Percentiles rank a stretch among this genome's conserved stretches.
Evolutionary conservation across 805 yeast species (phyloP).

Genomic region (Scheffersomyces ergatensis): DNA sequence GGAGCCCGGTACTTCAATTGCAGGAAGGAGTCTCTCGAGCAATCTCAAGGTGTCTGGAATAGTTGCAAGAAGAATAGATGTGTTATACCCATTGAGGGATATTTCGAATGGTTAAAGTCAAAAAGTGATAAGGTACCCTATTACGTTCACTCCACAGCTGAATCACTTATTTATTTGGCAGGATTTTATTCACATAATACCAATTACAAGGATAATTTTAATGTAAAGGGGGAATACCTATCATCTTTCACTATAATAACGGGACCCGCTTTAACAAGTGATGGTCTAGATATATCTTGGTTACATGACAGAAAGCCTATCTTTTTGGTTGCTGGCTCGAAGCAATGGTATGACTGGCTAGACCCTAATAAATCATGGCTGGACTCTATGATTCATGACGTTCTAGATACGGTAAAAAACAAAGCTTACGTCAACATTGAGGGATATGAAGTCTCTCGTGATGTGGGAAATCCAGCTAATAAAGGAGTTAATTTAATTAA

Average conservation of each 20-base stretch:
- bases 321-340: constrained; percentile 55
- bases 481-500: constrained; percentile 43
- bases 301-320: constrained; percentile 80
- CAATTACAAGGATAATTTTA: constrained; percentile 19
- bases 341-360: constrained; percentile 67
- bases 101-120: constrained; percentile 72
- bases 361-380: constrained; percentile 40
- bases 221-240: constrained; percentile 20
- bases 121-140: constrained; percentile 56
- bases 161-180: constrained; percentile 61
- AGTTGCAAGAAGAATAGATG: constrained; percentile 55
- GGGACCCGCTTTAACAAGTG: constrained; percentile 49
- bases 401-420: constrained; percentile 34
- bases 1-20: constrained; percentile 70
- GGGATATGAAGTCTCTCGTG: constrained; percentile 54
- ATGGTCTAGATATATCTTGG: constrained; percentile 56
- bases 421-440: constrained; percentile 37
- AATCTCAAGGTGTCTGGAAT: constrained; percentile 57
- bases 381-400: constrained; percentile 31
- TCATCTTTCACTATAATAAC: constrained; percentile 71
- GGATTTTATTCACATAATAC: constrained; percentile 39
- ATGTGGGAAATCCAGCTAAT: constrained; percentile 60
- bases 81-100: constrained; percentile 77
- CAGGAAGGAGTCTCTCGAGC: constrained; percentile 56
- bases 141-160: constrained; percentile 55